Percentiles rank a stretch among this genome's conserved stretches.
Evolutionary conservation across 495 filamentous ascomycete species (phyloP).

Genomic region (Neurospora pannonica): DNA sequence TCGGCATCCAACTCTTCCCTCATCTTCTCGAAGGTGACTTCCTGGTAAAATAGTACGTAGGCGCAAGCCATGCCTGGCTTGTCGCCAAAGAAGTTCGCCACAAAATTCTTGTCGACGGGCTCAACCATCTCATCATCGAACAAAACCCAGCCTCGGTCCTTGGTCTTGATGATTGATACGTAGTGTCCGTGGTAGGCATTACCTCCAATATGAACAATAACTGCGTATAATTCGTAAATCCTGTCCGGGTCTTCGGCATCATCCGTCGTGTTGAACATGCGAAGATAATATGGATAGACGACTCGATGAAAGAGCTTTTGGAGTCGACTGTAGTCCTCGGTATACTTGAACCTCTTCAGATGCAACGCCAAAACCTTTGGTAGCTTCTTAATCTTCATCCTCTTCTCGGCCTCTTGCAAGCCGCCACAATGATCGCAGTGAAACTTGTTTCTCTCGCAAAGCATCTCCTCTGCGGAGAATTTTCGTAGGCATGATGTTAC

Average conservation of each 20-base stretch:
- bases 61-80: slow-evolving; percentile 85
- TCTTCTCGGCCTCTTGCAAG: slow-evolving; percentile 93
- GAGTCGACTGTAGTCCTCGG: slow-evolving; percentile 82
- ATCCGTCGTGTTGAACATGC: slow-evolving; percentile 96
- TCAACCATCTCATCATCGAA: slow-evolving; percentile 99
- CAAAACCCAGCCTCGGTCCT: slow-evolving; percentile 88
- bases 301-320: slow-evolving; percentile 97
- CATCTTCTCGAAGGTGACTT: slow-evolving; percentile 86
- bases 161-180: slow-evolving; percentile 93
- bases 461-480: slow-evolving; percentile 97
- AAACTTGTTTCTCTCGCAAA: slow-evolving; percentile 96
- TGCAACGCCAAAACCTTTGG: slow-evolving; percentile 88
- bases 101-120: slow-evolving; percentile 91
- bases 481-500: slow-evolving; percentile 91
- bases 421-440: slow-evolving; percentile 97
- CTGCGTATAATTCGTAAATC: slow-evolving; percentile 92
- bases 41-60: slow-evolving; percentile 96
- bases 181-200: slow-evolving; percentile 98
- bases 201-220: slow-evolving; percentile 98
- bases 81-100: slow-evolving; percentile 96
- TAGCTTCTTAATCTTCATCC: slow-evolving; percentile 97
- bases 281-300: slow-evolving; percentile 91
- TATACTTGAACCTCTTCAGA: slow-evolving; percentile 95
- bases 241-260: slow-evolving; percentile 93
- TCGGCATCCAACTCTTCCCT: slow-evolving; percentile 75